Percentiles rank a stretch among this genome's conserved stretches.
phyloP scores from a whole-genome alignment of 2,329 filamentous ascomycete genomes.

The Coleophoma crateriformis region DNA sequence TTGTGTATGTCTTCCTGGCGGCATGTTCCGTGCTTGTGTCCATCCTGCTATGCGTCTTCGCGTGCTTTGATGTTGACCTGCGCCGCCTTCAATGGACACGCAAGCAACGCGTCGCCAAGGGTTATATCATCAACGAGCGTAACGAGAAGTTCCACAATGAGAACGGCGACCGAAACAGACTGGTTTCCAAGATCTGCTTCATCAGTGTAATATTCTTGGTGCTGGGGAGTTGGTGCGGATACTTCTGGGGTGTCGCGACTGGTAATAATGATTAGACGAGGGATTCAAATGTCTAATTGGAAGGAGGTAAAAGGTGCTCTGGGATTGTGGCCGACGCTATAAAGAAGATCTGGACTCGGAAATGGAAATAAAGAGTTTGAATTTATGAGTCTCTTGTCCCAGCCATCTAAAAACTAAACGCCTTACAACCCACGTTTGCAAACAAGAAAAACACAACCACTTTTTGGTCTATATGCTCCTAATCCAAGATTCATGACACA shows the following conservation, averaged over 20 bases:
- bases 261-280: constrained; percentile 33
- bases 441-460: too few relatives aligned
- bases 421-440: too few relatives aligned
- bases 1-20: constrained; percentile 50
- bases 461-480: too few relatives aligned
- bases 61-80: constrained; percentile 35
- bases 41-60: constrained; percentile 30
- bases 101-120: constrained; percentile 41
- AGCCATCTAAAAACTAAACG: too few relatives aligned
- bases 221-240: constrained; percentile 47
- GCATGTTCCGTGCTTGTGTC: constrained; percentile 42
- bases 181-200: constrained; percentile 38
- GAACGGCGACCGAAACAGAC: constrained; percentile 30
- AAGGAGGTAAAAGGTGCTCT: too few relatives aligned
- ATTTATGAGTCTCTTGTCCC: too few relatives aligned
- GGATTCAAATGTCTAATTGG: too few relatives aligned
- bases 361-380: too few relatives aligned
- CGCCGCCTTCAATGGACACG: constrained; percentile 51
- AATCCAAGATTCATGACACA: too few relatives aligned
- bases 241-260: constrained; percentile 55
- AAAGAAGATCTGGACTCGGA: too few relatives aligned
- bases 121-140: constrained; percentile 36
- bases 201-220: constrained; percentile 37
- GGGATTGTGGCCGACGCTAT: too few relatives aligned
- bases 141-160: constrained; percentile 35